A percentile compares a stretch with the other conserved stretches of the same genome.
These are phyloP conservation scores for Hanseniaspora thailandica DNA, from an alignment of 805 yeast species.

Conservation along the genomic window DNA sequence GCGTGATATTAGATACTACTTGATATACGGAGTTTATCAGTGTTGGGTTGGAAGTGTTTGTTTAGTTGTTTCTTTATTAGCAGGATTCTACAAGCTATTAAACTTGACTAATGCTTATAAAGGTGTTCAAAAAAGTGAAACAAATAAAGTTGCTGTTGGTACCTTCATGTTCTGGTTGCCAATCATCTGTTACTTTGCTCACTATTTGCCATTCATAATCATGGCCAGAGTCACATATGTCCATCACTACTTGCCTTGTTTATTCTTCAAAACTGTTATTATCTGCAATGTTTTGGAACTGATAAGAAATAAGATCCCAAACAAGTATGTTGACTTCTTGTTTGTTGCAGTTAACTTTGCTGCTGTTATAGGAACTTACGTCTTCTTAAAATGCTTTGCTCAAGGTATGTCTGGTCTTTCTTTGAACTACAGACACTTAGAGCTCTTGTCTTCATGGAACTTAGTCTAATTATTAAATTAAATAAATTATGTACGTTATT, in stretches of 20 bases:
- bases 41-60: constrained; percentile 63
- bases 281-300: constrained; percentile 28
- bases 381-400: constrained; percentile 53
- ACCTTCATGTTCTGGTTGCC: constrained; percentile 66
- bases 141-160: background rate
- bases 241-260: constrained; percentile 91
- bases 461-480: constrained; percentile 21
- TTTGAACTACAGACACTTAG: constrained; percentile 38
- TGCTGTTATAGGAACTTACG: constrained; percentile 36
- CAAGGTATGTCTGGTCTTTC: constrained; percentile 67
- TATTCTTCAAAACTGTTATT: constrained; percentile 82
- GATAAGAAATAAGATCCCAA: background rate
- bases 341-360: constrained; percentile 32
- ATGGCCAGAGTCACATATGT: constrained; percentile 97
- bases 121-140: too few species aligned
- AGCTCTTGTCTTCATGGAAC: constrained; percentile 49
- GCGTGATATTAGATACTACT: constrained; percentile 47
- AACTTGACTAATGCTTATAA: constrained; percentile 45
- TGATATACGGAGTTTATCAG: constrained; percentile 67
- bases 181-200: constrained; percentile 39
- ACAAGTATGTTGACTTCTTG: background rate
- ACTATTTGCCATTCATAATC: constrained; percentile 73
- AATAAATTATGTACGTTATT: background rate
- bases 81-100: constrained; percentile 32
- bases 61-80: constrained; percentile 39